phyloP scores from a whole-genome alignment of 1,284 basidiomycete species.

The Mycosarcoma mackinlayi region DNA sequence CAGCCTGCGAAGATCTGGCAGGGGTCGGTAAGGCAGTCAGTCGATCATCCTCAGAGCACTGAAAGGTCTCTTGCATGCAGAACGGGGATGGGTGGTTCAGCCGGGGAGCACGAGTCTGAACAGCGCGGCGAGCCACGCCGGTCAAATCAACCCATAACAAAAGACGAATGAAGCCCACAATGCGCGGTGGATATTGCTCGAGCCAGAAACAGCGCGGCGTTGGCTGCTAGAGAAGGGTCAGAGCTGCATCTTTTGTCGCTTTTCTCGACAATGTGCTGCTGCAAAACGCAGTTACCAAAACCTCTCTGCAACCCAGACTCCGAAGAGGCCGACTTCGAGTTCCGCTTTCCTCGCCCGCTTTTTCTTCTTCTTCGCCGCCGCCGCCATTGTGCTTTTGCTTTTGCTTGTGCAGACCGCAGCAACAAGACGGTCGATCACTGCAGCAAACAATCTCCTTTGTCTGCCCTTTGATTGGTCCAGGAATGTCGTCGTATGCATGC shows the following conservation, averaged over 20 bases:
- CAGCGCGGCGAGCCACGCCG: too few species aligned
- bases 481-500: neutral
- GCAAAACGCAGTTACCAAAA: too few species aligned
- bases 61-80: too few species aligned
- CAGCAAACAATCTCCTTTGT: conserved; percentile 15
- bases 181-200: conserved; percentile 18
- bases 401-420: conserved; percentile 16
- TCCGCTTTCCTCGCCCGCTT: conserved; percentile 1
- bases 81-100: too few species aligned
- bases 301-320: conserved; percentile 12
- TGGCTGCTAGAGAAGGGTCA: conserved; percentile 33
- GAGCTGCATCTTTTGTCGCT: conserved; percentile 22
- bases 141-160: too few species aligned
- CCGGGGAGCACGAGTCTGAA: too few species aligned
- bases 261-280: too few species aligned
- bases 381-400: conserved; percentile 5
- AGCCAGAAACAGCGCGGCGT: conserved; percentile 9
- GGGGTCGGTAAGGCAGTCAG: too few species aligned
- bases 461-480: conserved; percentile 21
- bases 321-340: neutral
- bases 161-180: too few species aligned
- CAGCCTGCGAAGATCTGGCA: too few species aligned
- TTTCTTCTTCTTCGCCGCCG: neutral
- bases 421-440: conserved; percentile 31
- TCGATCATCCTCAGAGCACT: too few species aligned